A percentile compares a stretch with the other conserved stretches of the same genome.
These are phyloP conservation scores for Anastatica hierochuntica DNA, from an alignment of 345 rosid species.

Conservation along the genomic window DNA sequence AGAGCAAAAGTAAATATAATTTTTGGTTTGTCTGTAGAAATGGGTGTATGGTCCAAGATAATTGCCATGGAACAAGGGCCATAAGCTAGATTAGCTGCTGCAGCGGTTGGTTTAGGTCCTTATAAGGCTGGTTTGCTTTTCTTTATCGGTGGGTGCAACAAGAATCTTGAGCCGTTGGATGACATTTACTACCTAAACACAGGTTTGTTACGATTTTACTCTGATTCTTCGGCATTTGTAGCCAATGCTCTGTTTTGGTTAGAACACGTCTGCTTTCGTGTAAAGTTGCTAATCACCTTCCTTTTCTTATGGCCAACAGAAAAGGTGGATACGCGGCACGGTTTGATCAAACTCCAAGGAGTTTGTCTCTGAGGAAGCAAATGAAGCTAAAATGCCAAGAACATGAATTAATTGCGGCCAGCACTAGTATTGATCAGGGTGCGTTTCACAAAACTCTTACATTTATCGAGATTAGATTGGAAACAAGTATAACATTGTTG, in stretches of 20 bases:
- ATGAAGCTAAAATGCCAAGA: constrained; percentile 87
- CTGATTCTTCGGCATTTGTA: too few species aligned
- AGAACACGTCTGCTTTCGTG: too few species aligned
- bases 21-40: too few species aligned
- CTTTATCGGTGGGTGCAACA: constrained; percentile 89
- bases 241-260: too few species aligned
- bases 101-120: constrained; percentile 89
- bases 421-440: constrained; percentile 34
- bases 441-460: constrained; percentile 30
- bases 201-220: too few species aligned
- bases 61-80: constrained; percentile 70
- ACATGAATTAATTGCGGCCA: constrained; percentile 46
- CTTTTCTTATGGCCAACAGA: too few species aligned
- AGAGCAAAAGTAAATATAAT: too few species aligned
- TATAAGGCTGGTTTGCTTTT: constrained; percentile 58
- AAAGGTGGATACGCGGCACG: constrained; percentile 29
- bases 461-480: background rate
- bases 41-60: constrained; percentile 70
- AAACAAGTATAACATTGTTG: too few species aligned
- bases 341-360: constrained; percentile 52
- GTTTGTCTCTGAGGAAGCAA: constrained; percentile 77
- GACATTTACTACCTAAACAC: constrained; percentile 83
- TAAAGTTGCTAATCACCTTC: too few species aligned
- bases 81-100: constrained; percentile 85
- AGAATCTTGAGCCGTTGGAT: constrained; percentile 88